A percentile compares a stretch with the other conserved stretches of the same genome.
phyloP scores from a whole-genome alignment of 306 rosid species.

The Morella rubra region DNA sequence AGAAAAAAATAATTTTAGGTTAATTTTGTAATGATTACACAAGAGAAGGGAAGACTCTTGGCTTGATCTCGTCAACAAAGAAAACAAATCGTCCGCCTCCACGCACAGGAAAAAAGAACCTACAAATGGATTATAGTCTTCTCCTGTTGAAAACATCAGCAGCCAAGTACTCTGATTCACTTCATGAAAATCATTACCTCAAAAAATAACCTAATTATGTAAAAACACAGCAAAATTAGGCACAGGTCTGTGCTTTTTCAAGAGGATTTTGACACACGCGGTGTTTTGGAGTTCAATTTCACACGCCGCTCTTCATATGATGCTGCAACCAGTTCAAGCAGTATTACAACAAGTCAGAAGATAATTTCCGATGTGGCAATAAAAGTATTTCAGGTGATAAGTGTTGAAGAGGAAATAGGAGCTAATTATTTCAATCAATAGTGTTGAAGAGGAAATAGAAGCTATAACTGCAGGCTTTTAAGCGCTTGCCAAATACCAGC shows the following conservation, averaged over 20 bases:
- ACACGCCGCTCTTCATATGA: conserved; percentile 83
- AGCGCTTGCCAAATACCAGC: neutral
- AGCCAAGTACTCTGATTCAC: neutral
- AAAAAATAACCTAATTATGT: neutral
- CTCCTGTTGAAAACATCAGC: neutral
- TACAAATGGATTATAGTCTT: neutral
- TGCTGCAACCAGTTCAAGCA: conserved; percentile 51
- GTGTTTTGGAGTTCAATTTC: conserved; percentile 41
- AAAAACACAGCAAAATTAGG: neutral
- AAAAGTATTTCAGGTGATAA: neutral
- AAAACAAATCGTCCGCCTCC: neutral
- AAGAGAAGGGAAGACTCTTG: no score
- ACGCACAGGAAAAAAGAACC: neutral
- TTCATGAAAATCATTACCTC: neutral
- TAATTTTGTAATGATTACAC: no score
- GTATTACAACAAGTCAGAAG: conserved; percentile 4
- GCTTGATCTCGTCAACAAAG: neutral
- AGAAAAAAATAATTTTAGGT: no score
- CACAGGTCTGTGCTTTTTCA: neutral
- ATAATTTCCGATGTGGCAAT: neutral
- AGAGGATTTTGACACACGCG: neutral
- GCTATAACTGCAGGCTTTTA: neutral
- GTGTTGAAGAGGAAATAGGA: no score
- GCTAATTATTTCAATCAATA: no score
- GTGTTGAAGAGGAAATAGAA: neutral